These are phyloP conservation scores for Penicillium sp. DNA, from an alignment of 2,329 filamentous ascomycete species.

Conservation along the genomic window DNA sequence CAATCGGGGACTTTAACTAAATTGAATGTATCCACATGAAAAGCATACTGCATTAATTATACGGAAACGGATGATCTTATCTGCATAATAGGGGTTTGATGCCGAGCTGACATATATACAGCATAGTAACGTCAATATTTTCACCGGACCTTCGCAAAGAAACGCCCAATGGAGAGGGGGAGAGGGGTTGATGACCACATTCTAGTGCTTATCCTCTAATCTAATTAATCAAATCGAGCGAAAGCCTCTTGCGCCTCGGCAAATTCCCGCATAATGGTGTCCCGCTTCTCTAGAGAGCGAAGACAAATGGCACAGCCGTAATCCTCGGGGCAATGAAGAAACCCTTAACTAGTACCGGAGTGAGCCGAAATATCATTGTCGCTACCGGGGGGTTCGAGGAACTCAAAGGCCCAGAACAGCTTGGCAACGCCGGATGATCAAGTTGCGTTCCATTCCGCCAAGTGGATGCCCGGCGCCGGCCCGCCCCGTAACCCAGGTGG, in stretches of 20 bases:
- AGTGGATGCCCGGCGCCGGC: conserved; percentile 1
- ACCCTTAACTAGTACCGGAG: neutral
- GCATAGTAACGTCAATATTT: neutral
- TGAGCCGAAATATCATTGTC: neutral
- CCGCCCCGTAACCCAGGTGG: neutral
- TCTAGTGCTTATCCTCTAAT: neutral
- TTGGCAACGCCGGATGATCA: neutral
- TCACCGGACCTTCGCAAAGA: no score
- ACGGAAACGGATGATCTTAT: neutral
- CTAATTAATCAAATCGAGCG: neutral
- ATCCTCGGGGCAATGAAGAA: neutral
- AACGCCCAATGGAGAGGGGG: neutral
- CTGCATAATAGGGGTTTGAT: neutral
- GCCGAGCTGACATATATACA: neutral
- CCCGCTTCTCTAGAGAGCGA: neutral
- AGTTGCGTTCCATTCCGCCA: conserved; percentile 2
- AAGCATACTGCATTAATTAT: neutral
- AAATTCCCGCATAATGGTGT: neutral
- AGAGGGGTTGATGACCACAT: no score
- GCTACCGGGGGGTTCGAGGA: neutral
- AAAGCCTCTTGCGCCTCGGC: neutral
- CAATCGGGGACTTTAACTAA: neutral
- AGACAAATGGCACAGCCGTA: neutral
- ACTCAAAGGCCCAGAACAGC: conserved; percentile 3
- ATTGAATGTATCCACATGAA: neutral